Percentiles rank a stretch among this genome's conserved stretches.
Evolutionary conservation across 306 rosid genomes (phyloP).

Genomic region (Luffa aegyptiaca): DNA sequence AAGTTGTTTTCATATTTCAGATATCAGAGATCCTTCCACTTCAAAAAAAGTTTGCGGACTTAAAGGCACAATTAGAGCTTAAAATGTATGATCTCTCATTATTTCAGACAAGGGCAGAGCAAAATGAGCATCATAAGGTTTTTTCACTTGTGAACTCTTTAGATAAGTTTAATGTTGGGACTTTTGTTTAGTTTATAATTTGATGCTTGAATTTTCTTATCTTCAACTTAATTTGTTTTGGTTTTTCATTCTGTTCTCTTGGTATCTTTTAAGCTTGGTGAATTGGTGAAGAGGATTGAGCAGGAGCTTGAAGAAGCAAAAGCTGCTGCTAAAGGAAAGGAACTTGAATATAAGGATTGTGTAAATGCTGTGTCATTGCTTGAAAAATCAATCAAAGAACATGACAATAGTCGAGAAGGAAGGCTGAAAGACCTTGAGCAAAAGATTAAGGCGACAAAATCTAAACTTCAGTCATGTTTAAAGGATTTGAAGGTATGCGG

Average conservation of each 20-base stretch:
- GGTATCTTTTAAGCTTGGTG: constrained; percentile 53
- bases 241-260: constrained; percentile 11
- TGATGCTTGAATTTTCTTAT: neutral
- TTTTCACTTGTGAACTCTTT: neutral
- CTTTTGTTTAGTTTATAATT: no score
- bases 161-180: neutral
- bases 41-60: constrained; percentile 57
- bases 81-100: constrained; percentile 69
- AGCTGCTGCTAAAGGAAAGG: constrained; percentile 46
- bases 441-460: constrained; percentile 60
- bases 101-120: constrained; percentile 84
- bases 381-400: constrained; percentile 82
- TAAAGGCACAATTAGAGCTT: constrained; percentile 71
- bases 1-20: constrained; percentile 34
- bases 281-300: constrained; percentile 75
- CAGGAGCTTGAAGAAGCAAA: constrained; percentile 79
- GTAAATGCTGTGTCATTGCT: constrained; percentile 52
- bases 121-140: constrained; percentile 97
- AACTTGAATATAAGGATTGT: constrained; percentile 45
- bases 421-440: constrained; percentile 78
- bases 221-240: neutral
- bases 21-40: constrained; percentile 67
- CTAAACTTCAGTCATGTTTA: constrained; percentile 71
- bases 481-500: constrained; percentile 65
- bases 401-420: constrained; percentile 58